Conservation (phyloP, 2,329 filamentous ascomycete species). For the Clarireedia monteithiana region DNA sequence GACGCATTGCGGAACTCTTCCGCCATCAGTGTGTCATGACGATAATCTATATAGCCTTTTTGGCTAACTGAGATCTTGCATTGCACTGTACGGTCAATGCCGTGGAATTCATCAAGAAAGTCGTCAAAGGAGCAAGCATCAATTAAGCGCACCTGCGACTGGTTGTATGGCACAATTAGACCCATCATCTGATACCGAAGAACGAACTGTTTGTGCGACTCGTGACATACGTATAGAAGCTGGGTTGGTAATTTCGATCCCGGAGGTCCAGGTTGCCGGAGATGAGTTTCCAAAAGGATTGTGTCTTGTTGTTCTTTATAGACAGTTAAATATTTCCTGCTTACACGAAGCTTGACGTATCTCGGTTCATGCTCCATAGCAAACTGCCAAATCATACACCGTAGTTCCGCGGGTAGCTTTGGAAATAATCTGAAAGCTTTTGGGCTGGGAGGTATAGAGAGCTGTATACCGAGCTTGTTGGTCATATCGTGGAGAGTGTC, state of each 20-base stretch:
- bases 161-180: background rate
- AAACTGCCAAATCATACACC: background rate
- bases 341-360: background rate
- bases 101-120: background rate
- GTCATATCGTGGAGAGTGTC: too few species aligned
- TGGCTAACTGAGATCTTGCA: background rate
- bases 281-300: background rate
- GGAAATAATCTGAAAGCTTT: background rate
- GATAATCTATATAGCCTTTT: background rate
- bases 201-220: background rate
- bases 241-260: background rate
- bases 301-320: background rate
- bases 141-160: too few species aligned
- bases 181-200: background rate
- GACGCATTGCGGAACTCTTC: background rate
- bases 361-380: background rate
- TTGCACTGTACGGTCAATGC: background rate
- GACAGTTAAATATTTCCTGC: background rate
- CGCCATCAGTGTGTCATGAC: background rate
- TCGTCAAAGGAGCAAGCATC: background rate
- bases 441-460: too few species aligned
- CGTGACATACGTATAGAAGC: background rate
- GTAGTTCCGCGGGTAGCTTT: background rate
- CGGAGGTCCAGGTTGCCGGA: background rate
- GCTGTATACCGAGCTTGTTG: too few species aligned